Evolutionary conservation across 345 rosid genomes (phyloP), one percentile per base, ranked within the genome.

Genomic region (Bruguiera gymnorhiza): DNA sequence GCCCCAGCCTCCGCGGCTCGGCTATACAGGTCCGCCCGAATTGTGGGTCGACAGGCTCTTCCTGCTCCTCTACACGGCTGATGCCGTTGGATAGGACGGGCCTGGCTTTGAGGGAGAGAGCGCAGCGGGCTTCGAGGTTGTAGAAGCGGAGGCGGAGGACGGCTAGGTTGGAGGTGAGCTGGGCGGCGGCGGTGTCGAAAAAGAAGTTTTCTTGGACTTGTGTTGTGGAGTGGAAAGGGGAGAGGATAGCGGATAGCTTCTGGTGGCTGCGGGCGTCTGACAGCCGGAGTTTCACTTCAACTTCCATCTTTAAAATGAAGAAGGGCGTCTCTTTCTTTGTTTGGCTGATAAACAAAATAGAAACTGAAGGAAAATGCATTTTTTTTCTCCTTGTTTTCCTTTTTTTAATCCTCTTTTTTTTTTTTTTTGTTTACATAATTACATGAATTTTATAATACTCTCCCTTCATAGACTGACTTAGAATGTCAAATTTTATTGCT

Each of bases 91-190:
- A 21, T 21, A 76, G 15, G 5, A 30, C 30, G 65, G 76, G 80
- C 26, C 63, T 71, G 43, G 76, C 50, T 67, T 76, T 68, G 57
- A 76, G 73, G 24, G 73, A 71, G 66, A 76, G 66, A 34, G 68
- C 37, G 65, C 80, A 76, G 8, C 57, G 55, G 18, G 73, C 56
- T 52, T 76, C 80, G 19, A 67, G 69, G 19, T 72, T 68, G 80
- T 76, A 72, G 66, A 76, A 76, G 39, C 76, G 76, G 52, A 76
- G 63, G 6, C 76, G 76, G 30, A 76, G 76, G 43, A 58, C 70
- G 36, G 76, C 36, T 67, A 67, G 73, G 51, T 58, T 63, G 23
- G 73, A 57, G 31, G 80, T 34, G 46, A 76, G 76, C 8, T 63
- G 72, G 72, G 69, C 58, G 21, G 51, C 34, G 1, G 15, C 7